Percentiles rank a stretch among this genome's conserved stretches.
Conservation (phyloP, 371 early-diverging fungal species). For the Zancudomyces culisetae region DNA sequence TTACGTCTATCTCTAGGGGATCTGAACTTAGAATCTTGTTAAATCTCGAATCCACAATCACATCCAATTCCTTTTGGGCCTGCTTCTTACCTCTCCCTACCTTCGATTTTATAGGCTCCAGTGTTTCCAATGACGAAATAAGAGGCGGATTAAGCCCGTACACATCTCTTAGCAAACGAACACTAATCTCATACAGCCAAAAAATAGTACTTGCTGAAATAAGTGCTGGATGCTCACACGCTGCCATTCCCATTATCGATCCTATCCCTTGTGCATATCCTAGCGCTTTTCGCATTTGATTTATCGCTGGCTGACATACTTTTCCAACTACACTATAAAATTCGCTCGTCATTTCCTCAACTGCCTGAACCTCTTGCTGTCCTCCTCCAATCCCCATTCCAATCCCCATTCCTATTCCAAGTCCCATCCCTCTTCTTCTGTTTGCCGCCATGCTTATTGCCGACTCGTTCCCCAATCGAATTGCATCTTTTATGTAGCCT, state of each 20-base stretch:
- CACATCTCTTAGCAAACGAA: slow-evolving; percentile 9
- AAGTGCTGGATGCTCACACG: background rate
- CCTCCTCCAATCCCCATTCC: background rate
- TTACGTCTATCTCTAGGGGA: background rate
- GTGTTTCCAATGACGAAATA: background rate
- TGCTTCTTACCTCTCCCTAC: background rate
- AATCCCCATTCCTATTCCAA: background rate
- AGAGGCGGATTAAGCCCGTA: slow-evolving; percentile 9
- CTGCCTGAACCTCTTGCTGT: background rate
- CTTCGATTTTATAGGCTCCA: background rate
- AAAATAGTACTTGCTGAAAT: slow-evolving; percentile 12
- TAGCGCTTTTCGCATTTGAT: background rate
- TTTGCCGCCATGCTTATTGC: background rate
- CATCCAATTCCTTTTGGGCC: background rate
- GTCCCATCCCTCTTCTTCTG: background rate
- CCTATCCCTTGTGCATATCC: slow-evolving; percentile 14
- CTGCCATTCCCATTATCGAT: slow-evolving; percentile 1
- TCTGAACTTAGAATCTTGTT: slow-evolving; percentile 1
- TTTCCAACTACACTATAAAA: background rate
- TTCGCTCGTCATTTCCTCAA: background rate
- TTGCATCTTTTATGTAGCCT: background rate
- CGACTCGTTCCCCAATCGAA: background rate
- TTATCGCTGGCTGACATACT: background rate
- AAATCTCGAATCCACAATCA: background rate
- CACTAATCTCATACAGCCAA: slow-evolving; percentile 15